These are phyloP conservation scores for Wallacemonas rigidus DNA, from an alignment of 208 protist genomes.

Conservation along the genomic window DNA sequence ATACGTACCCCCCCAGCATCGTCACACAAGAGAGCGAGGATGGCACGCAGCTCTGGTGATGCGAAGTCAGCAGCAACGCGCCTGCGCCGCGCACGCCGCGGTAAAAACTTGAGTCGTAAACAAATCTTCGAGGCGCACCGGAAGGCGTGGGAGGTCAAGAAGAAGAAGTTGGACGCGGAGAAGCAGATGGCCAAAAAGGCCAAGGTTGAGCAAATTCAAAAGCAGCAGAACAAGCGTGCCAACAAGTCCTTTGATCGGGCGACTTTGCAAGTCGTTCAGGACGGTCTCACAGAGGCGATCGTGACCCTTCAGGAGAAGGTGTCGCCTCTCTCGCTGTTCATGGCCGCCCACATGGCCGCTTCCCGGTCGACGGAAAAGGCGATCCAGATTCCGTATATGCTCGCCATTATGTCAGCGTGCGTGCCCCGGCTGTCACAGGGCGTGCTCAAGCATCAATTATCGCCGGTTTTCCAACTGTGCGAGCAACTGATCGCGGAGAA, in stretches of 20 bases:
- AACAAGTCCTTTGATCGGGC: conserved; percentile 73
- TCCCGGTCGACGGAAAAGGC: conserved; percentile 48
- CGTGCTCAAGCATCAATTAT: conserved; percentile 57
- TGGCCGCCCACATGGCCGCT: conserved; percentile 71
- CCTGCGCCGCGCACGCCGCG: conserved; percentile 33
- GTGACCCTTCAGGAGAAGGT: conserved; percentile 57
- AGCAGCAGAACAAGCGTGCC: conserved; percentile 72
- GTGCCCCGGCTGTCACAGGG: conserved; percentile 72
- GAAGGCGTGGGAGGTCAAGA: conserved; percentile 50
- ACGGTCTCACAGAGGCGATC: conserved; percentile 74
- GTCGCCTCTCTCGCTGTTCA: conserved; percentile 78
- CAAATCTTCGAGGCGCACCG: conserved; percentile 67
- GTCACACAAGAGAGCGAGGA: neutral
- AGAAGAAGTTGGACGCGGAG: conserved; percentile 46
- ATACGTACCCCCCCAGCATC: neutral
- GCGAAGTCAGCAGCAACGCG: conserved; percentile 15
- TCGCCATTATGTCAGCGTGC: conserved; percentile 77
- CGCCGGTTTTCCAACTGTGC: conserved; percentile 42
- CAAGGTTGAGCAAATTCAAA: conserved; percentile 50
- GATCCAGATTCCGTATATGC: conserved; percentile 79
- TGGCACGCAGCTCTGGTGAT: conserved; percentile 15
- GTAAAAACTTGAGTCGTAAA: conserved; percentile 79
- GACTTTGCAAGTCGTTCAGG: conserved; percentile 68
- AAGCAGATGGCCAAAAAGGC: conserved; percentile 46
- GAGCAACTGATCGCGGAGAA: conserved; percentile 82